phyloP scores from a whole-genome alignment of 1,284 basidiomycete species.

The Marasmius fiardii region DNA sequence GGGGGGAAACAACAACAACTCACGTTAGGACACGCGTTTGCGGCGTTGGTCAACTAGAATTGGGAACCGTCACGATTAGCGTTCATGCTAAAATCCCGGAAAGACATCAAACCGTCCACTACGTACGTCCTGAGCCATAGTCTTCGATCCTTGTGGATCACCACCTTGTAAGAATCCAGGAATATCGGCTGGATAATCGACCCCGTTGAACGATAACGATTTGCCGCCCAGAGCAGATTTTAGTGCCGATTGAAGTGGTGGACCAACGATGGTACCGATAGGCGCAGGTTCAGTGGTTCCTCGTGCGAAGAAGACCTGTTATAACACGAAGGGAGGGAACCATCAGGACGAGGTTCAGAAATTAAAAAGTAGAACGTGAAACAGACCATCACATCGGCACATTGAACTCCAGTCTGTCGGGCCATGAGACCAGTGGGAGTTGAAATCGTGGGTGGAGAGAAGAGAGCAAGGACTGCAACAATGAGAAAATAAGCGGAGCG shows the following conservation, averaged over 20 bases:
- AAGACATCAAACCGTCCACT: no score
- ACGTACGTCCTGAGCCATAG: slow-evolving; percentile 7
- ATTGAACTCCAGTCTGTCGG: no score
- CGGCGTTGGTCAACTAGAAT: slow-evolving; percentile 11
- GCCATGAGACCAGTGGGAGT: no score
- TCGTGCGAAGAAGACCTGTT: background rate
- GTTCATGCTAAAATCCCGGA: no score
- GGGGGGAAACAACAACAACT: no score
- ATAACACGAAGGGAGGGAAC: background rate
- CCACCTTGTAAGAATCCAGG: slow-evolving; percentile 13
- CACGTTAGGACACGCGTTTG: slow-evolving; percentile 14
- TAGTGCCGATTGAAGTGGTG: slow-evolving; percentile 5
- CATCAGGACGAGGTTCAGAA: background rate
- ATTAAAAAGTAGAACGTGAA: no score
- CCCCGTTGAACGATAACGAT: slow-evolving; percentile 7
- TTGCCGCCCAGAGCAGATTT: background rate
- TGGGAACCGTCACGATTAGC: no score
- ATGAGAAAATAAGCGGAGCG: no score
- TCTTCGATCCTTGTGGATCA: slow-evolving; percentile 4
- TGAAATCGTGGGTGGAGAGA: no score
- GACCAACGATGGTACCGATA: slow-evolving; percentile 6
- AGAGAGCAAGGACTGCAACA: no score
- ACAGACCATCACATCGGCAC: no score
- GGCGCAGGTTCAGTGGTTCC: background rate
- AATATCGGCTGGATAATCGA: slow-evolving; percentile 11